A percentile compares a stretch with the other conserved stretches of the same genome.
Evolutionary conservation across 2,329 filamentous ascomycete genomes (phyloP).

Genomic region (Colletotrichum tabaci): DNA sequence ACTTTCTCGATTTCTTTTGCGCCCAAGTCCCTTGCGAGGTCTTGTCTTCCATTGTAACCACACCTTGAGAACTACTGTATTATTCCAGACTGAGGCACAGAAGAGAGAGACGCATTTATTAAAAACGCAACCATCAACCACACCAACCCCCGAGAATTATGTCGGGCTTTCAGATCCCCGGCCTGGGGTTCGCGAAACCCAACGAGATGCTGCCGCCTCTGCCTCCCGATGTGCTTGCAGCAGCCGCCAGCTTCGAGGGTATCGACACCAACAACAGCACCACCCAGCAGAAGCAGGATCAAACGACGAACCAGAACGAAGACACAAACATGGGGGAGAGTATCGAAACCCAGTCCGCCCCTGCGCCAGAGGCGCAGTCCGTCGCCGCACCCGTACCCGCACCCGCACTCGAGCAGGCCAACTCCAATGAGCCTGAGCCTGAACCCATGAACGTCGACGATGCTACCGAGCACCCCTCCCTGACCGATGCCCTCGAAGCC

Average conservation of each 20-base stretch:
- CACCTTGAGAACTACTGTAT: background rate
- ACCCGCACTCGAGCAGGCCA: background rate
- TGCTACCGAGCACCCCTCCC: conserved; percentile 53
- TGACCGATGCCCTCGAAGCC: conserved; percentile 61
- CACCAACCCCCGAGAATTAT: conserved; percentile 44
- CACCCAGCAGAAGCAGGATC: background rate
- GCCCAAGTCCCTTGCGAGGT: conserved; percentile 13
- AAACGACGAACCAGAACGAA: conserved; percentile 10
- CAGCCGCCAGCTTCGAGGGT: conserved; percentile 48
- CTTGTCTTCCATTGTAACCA: background rate
- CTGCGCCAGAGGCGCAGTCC: conserved; percentile 23
- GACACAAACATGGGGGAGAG: conserved; percentile 32
- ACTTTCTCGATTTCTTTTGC: conserved; percentile 32
- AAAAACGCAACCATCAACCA: background rate
- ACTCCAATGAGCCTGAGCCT: conserved; percentile 45
- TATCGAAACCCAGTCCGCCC: background rate
- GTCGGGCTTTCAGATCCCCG: conserved; percentile 61
- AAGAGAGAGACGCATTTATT: no score
- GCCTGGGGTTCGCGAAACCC: conserved; percentile 59
- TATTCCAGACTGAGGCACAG: background rate
- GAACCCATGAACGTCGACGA: conserved; percentile 57
- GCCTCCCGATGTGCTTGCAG: conserved; percentile 50
- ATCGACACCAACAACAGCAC: conserved; percentile 2
- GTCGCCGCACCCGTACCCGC: background rate
- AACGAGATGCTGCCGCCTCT: conserved; percentile 59